Conservation (phyloP, 345 rosid species). For the Salix arbutifolia region DNA sequence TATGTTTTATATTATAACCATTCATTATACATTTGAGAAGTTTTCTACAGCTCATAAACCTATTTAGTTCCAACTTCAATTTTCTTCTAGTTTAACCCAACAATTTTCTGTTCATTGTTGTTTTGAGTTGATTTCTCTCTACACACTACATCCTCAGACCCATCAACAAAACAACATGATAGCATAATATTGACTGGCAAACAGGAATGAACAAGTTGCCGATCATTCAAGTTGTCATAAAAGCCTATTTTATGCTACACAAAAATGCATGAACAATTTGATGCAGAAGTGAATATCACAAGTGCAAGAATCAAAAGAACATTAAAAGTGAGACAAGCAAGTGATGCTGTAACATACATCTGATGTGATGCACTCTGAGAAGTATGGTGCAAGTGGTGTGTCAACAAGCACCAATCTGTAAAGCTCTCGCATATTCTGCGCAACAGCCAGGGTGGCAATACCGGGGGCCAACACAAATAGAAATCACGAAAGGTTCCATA, state of each 20-base stretch:
- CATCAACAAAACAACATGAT: too few relatives aligned
- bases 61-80: too few relatives aligned
- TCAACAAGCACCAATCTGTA: slow-evolving; percentile 97
- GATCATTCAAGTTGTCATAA: neutral
- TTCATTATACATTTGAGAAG: too few relatives aligned
- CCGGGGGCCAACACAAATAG: slow-evolving; percentile 31
- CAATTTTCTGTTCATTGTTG: too few relatives aligned
- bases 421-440: slow-evolving; percentile 98
- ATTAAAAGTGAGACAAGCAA: neutral
- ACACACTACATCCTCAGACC: too few relatives aligned
- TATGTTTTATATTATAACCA: too few relatives aligned
- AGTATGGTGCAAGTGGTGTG: slow-evolving; percentile 96
- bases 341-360: slow-evolving; percentile 45
- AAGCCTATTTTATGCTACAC: neutral
- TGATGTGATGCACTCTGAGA: slow-evolving; percentile 95
- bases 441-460: slow-evolving; percentile 96
- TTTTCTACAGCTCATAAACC: too few relatives aligned
- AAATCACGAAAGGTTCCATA: slow-evolving; percentile 2
- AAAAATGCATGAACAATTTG: neutral
- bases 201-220: neutral
- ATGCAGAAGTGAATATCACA: neutral
- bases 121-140: too few relatives aligned
- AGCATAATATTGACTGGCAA: too few relatives aligned
- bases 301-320: neutral
- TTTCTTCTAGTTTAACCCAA: too few relatives aligned